Conservation (phyloP, 192 early-diverging fungal genomes). For the Backusella luteola region DNA sequence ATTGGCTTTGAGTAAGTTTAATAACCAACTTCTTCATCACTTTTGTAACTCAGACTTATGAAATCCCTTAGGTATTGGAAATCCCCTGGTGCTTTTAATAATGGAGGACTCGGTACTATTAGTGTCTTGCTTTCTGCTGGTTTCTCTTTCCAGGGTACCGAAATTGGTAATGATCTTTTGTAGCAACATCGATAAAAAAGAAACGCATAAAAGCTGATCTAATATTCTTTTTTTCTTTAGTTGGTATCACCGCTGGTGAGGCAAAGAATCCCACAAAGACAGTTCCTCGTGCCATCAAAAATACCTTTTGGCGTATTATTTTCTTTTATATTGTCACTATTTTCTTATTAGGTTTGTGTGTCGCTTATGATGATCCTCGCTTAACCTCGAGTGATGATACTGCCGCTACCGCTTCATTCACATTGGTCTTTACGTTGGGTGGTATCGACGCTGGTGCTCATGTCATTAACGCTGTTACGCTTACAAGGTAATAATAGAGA, state of each 20-base stretch:
- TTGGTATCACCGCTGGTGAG: conserved; percentile 90
- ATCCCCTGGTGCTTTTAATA: conserved; percentile 62
- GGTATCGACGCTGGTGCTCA: conserved; percentile 60
- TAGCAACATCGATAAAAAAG: not conserved
- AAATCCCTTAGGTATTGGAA: conserved; percentile 54
- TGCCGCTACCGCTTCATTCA: conserved; percentile 60
- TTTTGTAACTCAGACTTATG: not conserved
- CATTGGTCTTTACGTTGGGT: conserved; percentile 56
- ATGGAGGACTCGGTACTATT: conserved; percentile 55
- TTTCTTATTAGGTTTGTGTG: conserved; percentile 76
- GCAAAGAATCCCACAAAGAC: conserved; percentile 77
- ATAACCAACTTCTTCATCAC: not conserved
- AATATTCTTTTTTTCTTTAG: conserved; percentile 13
- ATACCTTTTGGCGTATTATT: conserved; percentile 81
- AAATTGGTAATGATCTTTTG: conserved; percentile 46
- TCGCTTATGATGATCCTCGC: conserved; percentile 57
- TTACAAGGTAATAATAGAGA: conserved; percentile 36
- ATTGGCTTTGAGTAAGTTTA: conserved; percentile 42
- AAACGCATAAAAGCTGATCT: not conserved
- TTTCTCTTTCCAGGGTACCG: conserved; percentile 85
- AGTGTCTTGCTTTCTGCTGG: conserved; percentile 70
- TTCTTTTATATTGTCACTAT: conserved; percentile 82
- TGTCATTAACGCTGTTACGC: conserved; percentile 64
- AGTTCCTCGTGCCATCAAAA: conserved; percentile 69
- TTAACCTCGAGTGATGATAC: conserved; percentile 44